phyloP scores from a whole-genome alignment of 192 early-diverging fungal species.

The Podila horticola region DNA sequence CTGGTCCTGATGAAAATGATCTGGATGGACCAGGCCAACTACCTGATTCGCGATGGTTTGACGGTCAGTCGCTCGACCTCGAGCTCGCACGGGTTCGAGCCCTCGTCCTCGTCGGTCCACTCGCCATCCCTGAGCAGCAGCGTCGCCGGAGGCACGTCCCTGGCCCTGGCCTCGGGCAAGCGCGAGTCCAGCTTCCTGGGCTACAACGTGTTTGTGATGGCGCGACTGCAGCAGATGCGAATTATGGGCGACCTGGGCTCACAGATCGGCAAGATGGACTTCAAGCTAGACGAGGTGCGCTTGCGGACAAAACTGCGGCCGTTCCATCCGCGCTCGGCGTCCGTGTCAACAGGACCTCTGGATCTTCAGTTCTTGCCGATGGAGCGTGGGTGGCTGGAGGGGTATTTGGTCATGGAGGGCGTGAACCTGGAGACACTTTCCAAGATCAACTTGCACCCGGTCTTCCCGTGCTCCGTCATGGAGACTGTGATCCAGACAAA shows the following conservation, averaged over 20 bases:
- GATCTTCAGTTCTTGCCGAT: slow-evolving; percentile 52
- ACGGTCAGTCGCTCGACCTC: slow-evolving; percentile 39
- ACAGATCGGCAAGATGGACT: slow-evolving; percentile 67
- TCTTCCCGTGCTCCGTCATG: slow-evolving; percentile 50
- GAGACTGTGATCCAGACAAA: slow-evolving; percentile 59
- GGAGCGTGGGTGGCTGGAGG: slow-evolving; percentile 61
- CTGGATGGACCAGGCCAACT: slow-evolving; percentile 70
- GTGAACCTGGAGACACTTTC: slow-evolving; percentile 31
- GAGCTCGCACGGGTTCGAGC: slow-evolving; percentile 25
- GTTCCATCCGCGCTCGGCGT: slow-evolving; percentile 49
- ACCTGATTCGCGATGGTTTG: slow-evolving; percentile 44
- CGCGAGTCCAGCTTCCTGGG: slow-evolving; percentile 53
- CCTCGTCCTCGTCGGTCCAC: neutral
- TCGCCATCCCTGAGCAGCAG: slow-evolving; percentile 5
- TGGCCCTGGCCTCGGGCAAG: slow-evolving; percentile 10
- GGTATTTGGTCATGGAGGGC: slow-evolving; percentile 61
- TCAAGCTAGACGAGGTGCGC: slow-evolving; percentile 60
- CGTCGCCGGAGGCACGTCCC: slow-evolving; percentile 2
- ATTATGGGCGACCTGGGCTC: slow-evolving; percentile 71
- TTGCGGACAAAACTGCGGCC: slow-evolving; percentile 52
- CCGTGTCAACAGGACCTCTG: slow-evolving; percentile 54
- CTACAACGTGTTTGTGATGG: slow-evolving; percentile 56
- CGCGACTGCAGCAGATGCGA: slow-evolving; percentile 55
- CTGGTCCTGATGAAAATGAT: slow-evolving; percentile 72
- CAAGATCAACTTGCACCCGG: slow-evolving; percentile 23